Evolutionary conservation across 192 early-diverging fungal genomes (phyloP), one percentile per base, ranked within the genome.

Genomic region (Backusella australiensis): DNA sequence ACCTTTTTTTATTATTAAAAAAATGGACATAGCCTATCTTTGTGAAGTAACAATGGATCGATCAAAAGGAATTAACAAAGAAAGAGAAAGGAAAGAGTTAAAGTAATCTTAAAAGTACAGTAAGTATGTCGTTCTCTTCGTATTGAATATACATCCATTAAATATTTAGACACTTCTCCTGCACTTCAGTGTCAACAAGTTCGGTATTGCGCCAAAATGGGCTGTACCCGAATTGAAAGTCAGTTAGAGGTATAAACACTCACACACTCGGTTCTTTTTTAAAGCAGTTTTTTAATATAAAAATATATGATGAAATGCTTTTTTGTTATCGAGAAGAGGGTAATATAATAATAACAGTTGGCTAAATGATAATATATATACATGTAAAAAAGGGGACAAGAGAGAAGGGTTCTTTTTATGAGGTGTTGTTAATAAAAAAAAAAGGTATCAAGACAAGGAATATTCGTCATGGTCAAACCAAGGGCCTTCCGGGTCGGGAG

Each of bases 381-480:
- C 46, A 49, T 49, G 46, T n/a, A 49, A 49, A 49, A 49, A 49
- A 19, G 5, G 15, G 46, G 38, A 11, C 0, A 39, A 39, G 38
- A n/a, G 46, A 7, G 46, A 49, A 19, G 46, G 19, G 17, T 21
- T n/a, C 15, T 49, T 49, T 63, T 7, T 63, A 12, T 63, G 56
- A 9, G 11, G 26, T 63, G 56, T 29, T 49, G 14, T 49, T 44
- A 14, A 17, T 49, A 17, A 17, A 17, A 44, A 6, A 6, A 56
- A 14, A 29, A 63, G 56, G 56, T 63, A 63, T 63, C 56, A 63
- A 26, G 21, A 63, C 21, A 63, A 29, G 56, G 26, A 63, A 63
- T 63, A 63, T 63, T 71, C 23, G 41, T 53, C 69, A 32, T 41
- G 75, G 35, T 77, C 38, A 34, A 79, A 34, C 73, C 78, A 74